Percentiles rank a stretch among this genome's conserved stretches.
phyloP scores from a whole-genome alignment of 2,329 filamentous ascomycete species.

The Fusarium floridanum region DNA sequence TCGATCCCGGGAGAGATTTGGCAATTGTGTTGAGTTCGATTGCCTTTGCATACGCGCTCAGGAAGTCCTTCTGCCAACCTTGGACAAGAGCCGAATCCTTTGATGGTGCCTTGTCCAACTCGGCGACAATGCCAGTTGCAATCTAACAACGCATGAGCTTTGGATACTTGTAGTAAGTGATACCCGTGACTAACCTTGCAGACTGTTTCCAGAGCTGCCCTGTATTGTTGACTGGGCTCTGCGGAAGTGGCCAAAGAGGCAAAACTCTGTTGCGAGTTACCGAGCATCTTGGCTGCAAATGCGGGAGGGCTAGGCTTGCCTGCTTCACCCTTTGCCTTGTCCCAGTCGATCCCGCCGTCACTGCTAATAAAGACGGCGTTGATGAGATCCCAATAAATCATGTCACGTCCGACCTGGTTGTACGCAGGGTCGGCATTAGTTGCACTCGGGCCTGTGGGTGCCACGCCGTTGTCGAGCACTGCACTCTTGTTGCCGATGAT shows the following conservation, averaged over 20 bases:
- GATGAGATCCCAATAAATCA: not conserved
- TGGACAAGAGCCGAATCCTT: not conserved
- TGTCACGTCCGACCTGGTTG: not conserved
- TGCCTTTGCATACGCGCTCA: not conserved
- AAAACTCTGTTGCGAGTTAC: not conserved
- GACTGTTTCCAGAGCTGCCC: not conserved
- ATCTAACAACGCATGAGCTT: not conserved
- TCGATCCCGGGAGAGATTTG: not conserved
- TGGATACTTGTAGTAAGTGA: not conserved
- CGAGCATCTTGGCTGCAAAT: not conserved
- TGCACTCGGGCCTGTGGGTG: not conserved
- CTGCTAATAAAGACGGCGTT: not conserved
- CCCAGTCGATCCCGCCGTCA: not conserved
- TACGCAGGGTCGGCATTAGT: not conserved
- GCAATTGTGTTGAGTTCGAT: not conserved
- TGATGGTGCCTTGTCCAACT: not conserved
- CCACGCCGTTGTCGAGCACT: not conserved
- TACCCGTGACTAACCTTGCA: not conserved
- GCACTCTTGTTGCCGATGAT: not conserved
- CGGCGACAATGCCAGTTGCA: not conserved
- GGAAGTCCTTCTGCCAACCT: not conserved
- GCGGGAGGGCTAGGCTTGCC: not conserved
- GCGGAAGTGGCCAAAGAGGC: not conserved
- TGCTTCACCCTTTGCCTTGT: not conserved
- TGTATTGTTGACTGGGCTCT: not conserved